Percentiles rank a stretch among this genome's conserved stretches.
Evolutionary conservation across 2,329 filamentous ascomycete species (phyloP).

Genomic region (Aureobasidium leucospermi): DNA sequence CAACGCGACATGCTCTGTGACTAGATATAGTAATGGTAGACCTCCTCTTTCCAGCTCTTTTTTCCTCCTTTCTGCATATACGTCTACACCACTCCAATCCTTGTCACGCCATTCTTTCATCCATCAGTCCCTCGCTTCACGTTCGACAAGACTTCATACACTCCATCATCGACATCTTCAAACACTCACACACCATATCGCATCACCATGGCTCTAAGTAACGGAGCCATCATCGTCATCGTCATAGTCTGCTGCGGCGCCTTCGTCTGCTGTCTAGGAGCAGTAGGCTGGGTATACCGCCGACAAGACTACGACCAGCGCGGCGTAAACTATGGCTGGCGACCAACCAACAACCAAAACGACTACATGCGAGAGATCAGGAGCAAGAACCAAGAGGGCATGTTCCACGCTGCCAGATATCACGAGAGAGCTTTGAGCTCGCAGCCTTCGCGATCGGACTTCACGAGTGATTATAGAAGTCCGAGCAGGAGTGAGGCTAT

Average conservation of each 20-base stretch:
- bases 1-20: neutral
- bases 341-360: neutral
- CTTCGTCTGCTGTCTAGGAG: neutral
- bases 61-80: neutral
- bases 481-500: neutral
- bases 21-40: neutral
- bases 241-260: slow-evolving; percentile 6
- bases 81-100: neutral
- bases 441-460: neutral
- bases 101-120: neutral
- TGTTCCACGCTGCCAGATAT: slow-evolving; percentile 1
- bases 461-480: neutral
- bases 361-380: slow-evolving; percentile 12
- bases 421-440: neutral
- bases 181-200: neutral
- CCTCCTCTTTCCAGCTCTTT: neutral
- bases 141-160: neutral
- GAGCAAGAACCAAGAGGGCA: neutral
- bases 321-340: neutral
- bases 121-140: neutral
- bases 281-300: neutral
- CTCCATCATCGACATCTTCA: neutral
- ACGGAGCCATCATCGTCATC: slow-evolving; percentile 2
- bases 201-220: neutral
- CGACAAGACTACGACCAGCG: neutral